Evolutionary conservation across 768 basidiomycete genomes (phyloP), one percentile per base, ranked within the genome.

Genomic region (Amanita muscaria): DNA sequence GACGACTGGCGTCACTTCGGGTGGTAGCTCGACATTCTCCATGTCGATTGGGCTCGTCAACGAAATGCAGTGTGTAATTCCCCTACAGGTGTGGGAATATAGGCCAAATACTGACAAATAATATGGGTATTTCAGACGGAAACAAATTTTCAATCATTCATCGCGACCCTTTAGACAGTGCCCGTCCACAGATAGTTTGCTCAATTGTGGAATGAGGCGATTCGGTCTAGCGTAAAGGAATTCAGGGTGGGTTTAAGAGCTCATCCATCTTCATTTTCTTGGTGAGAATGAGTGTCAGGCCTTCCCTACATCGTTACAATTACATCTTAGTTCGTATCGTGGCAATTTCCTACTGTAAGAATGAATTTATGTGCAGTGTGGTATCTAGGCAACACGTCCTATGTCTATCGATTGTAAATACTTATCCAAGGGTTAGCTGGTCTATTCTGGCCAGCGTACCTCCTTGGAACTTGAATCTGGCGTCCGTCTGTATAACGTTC

Each of bases 141-240:
- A 24, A 5, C 24, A 11, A 11, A 22, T 19, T 32, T 44, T 53
- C 54, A 45, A 44, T 18, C 25, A 15, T 42, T 58, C 35, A 59
- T 66, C 75, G 80, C 80, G 69, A 62, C 79, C 76, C 72, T 60
- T 57, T 74, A 81, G 80, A 83, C 80, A 83, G 80, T 83, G 73
- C 80, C 80, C 74, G 72, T 66, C 70, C 72, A 35, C 64, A 60
- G 56, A 46, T 12, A 34, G 43, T 49, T 49, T 50, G 48, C 44
- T 19, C 42, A 45, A 76, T 63, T 65, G 54, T 54, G 70, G 69
- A 62, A 71, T 76, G 64, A n/a, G 80, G 80, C 76, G 80, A 82
- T 83, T 76, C 67, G 79, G 68, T 71, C 47, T 56, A 73, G 80
- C 79, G 79, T 62, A 83, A 74, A 80, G 59, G 56, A 56, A 70